A percentile compares a stretch with the other conserved stretches of the same genome.
Conservation (phyloP, 2,329 filamentous ascomycete species). For the Bipolaris zeicola region DNA sequence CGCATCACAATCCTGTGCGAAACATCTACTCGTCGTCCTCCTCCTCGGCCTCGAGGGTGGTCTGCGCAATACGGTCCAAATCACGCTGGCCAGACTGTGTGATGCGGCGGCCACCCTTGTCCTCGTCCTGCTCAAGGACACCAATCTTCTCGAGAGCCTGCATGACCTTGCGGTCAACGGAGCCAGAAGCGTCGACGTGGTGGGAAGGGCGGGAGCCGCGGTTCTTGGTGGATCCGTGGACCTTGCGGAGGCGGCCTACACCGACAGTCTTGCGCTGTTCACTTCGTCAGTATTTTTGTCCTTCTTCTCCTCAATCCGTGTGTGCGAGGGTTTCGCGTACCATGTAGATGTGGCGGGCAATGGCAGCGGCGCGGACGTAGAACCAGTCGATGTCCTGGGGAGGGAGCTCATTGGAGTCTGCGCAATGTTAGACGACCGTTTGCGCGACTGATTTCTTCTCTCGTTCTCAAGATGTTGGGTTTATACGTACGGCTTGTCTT, state of each 20-base stretch:
- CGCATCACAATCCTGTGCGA: background rate
- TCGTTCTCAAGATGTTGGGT: background rate
- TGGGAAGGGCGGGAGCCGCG: constrained; percentile 87
- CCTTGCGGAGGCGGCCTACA: constrained; percentile 96
- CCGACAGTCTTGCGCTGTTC: constrained; percentile 88
- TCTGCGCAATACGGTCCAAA: constrained; percentile 76
- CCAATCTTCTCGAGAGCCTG: constrained; percentile 99
- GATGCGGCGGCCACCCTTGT: constrained; percentile 97
- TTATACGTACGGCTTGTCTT: constrained; percentile 73
- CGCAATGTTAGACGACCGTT: constrained; percentile 19
- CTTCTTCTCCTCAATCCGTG: background rate
- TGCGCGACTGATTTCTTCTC: background rate
- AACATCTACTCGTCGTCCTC: constrained; percentile 50
- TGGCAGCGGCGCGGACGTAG: constrained; percentile 86
- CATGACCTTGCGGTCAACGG: constrained; percentile 96
- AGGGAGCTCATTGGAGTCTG: constrained; percentile 90
- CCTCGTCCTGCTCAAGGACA: constrained; percentile 96
- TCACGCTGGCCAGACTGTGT: constrained; percentile 98
- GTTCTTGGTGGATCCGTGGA: constrained; percentile 93
- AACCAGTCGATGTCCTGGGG: constrained; percentile 98
- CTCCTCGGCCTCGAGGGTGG: constrained; percentile 57
- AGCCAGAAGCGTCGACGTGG: constrained; percentile 94
- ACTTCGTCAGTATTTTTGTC: background rate
- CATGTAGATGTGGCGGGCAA: constrained; percentile 98
- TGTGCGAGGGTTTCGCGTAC: constrained; percentile 1